Conservation (phyloP, 164 flowering plant species). For the Hamamelis virginiana region DNA sequence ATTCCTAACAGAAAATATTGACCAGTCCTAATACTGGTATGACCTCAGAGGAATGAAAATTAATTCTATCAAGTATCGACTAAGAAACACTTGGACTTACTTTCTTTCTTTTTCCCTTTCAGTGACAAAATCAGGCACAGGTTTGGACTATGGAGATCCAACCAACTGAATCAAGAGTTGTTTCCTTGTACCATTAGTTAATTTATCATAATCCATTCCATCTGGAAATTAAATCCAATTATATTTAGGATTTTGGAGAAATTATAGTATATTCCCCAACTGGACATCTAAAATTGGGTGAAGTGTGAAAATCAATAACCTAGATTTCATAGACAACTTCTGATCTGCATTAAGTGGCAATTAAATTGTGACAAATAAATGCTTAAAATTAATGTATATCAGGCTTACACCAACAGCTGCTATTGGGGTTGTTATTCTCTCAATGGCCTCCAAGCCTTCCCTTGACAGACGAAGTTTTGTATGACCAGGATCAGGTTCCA, state of each 20-base stretch:
- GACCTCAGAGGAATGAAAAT: not conserved
- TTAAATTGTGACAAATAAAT: not conserved
- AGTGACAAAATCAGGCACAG: not conserved
- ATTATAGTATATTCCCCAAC: not conserved
- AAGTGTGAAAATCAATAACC: not conserved
- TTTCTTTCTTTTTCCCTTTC: not conserved
- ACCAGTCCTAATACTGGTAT: not conserved
- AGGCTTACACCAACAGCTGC: slow-evolving; percentile 92
- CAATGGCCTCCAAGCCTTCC: slow-evolving; percentile 87
- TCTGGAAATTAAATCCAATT: too few relatives aligned
- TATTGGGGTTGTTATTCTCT: slow-evolving; percentile 83
- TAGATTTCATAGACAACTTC: not conserved
- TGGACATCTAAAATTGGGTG: not conserved
- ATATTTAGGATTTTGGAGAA: too few relatives aligned
- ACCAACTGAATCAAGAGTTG: not conserved
- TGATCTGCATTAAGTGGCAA: not conserved
- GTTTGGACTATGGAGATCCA: not conserved
- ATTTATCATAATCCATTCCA: too few relatives aligned
- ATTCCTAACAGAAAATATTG: not conserved
- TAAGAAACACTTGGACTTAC: too few relatives aligned
- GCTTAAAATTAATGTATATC: slow-evolving; percentile 3
- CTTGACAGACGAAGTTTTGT: slow-evolving; percentile 92
- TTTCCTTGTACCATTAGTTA: too few relatives aligned
- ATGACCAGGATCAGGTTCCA: slow-evolving; percentile 98
- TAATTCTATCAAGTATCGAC: not conserved